Base-by-base conservation (phyloP, 75 land plant species). In the Adiantum capillusveneris region DNA sequence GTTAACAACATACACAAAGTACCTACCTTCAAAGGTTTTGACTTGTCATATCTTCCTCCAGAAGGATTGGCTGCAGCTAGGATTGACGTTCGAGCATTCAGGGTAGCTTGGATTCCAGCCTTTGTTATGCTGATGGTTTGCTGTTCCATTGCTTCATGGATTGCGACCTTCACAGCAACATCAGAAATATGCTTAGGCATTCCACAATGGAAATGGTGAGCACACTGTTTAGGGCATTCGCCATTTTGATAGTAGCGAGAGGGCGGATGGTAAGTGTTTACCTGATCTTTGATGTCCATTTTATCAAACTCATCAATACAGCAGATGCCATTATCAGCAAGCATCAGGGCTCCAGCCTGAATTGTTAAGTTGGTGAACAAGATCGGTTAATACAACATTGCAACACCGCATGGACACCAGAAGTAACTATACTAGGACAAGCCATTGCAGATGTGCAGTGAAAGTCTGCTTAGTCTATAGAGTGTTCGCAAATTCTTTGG, bases 61-160 rank as follows among this genome's bases (percentile, higher is more conserved):
- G 86, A 65, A 36, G 99, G 99, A 70, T 95, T 95, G 26, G 99
- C 99, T 13, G 97, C 97, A 30, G 99, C 99, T 57, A 95, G 56
- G 50, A 95, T 90, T 19, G 99, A 90, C 26, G 99, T 87, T 49
- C 99, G 71, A 11, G 99, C 99, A 76, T 90, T 95, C 19, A 95
- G 71, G 37, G 99, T 90, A 13, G 99, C 99, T 71, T 90, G 97
- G 53, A 95, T 95, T 20, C 99, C 99, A 31, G 97, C 99, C 72
- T 95, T 95, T 26, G 99, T 90, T 24, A 95, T 95, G 72, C 97
- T 90, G 73, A 95, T 90, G 9, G 99, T 95, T 75, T 95, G 99
- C 57, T 95, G 99, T 53, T 95, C 99, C 99, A 95, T 95, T 44
- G 97, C 99, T 66, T 95, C 97, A 69, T 90, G 99, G 75, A 95